These are phyloP conservation scores for Dryas drummondii DNA, from an alignment of 306 rosid genomes.

Conservation along the genomic window DNA sequence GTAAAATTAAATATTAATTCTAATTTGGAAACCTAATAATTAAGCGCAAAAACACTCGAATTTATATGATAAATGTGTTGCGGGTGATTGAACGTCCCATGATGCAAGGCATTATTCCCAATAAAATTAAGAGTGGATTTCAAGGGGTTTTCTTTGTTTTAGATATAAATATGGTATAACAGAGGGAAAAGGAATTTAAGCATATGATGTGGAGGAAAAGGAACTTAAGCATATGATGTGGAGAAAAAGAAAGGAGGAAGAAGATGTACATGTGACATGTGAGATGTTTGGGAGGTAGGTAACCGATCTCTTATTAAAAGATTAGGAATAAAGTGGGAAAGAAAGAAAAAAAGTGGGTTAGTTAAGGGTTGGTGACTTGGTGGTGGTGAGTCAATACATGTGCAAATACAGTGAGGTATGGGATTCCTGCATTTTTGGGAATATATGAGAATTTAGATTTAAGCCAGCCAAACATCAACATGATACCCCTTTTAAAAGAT, in stretches of 20 bases:
- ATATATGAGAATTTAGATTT: conserved; percentile 30
- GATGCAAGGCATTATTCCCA: no score
- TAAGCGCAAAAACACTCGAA: no score
- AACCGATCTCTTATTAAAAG: conserved; percentile 31
- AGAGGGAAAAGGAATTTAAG: not conserved
- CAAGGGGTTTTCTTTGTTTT: not conserved
- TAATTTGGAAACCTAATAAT: no score
- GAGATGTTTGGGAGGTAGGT: conserved; percentile 51
- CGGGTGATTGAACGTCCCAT: no score
- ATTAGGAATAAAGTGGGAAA: conserved; percentile 12
- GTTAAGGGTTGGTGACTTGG: conserved; percentile 32
- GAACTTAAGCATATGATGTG: conserved; percentile 1
- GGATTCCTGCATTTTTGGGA: conserved; percentile 37
- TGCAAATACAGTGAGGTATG: conserved; percentile 35
- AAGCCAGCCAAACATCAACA: conserved; percentile 26
- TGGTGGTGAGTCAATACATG: conserved; percentile 34
- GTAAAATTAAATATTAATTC: no score
- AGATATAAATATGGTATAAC: not conserved
- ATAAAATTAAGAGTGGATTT: no score
- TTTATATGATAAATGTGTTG: no score
- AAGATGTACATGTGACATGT: conserved; percentile 28
- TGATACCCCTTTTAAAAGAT: not conserved
- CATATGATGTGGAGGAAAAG: not conserved
- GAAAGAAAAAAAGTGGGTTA: conserved; percentile 33
- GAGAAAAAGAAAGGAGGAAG: conserved; percentile 7